Percentiles rank a stretch among this genome's conserved stretches.
Conservation (phyloP, 169 alveolate genomes). For the Toxoplasma gondii region DNA sequence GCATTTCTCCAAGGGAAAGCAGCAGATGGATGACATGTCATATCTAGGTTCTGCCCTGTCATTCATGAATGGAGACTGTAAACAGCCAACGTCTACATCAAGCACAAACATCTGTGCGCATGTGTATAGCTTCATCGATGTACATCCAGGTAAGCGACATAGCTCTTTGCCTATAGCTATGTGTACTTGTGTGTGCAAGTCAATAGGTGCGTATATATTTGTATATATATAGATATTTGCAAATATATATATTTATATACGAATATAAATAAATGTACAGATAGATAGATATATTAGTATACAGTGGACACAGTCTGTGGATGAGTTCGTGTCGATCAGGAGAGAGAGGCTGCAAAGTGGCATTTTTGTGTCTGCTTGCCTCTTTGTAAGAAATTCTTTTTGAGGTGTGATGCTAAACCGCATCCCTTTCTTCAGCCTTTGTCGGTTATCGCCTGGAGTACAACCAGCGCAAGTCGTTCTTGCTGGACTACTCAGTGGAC, state of each 20-base stretch:
- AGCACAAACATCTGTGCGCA: too few relatives aligned
- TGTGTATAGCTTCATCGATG: too few relatives aligned
- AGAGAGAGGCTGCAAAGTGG: too few relatives aligned
- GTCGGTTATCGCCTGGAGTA: constrained; percentile 88
- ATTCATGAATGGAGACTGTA: too few relatives aligned
- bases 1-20: too few relatives aligned
- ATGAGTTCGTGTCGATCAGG: too few relatives aligned
- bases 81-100: too few relatives aligned
- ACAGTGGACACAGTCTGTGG: too few relatives aligned
- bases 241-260: not conserved
- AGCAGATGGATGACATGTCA: too few relatives aligned
- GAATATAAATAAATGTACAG: not conserved
- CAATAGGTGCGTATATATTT: not conserved
- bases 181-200: not conserved
- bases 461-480: constrained; percentile 81
- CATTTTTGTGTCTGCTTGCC: too few relatives aligned
- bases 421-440: constrained; percentile 7
- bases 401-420: not conserved
- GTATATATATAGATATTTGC: not conserved
- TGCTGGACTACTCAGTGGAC: constrained; percentile 80
- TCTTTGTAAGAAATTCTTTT: too few relatives aligned
- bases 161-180: not conserved
- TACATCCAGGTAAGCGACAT: not conserved
- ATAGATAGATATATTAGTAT: not conserved
- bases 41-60: too few relatives aligned